phyloP scores from a whole-genome alignment of 192 early-diverging fungal genomes.

The Diversispora epigaea region DNA sequence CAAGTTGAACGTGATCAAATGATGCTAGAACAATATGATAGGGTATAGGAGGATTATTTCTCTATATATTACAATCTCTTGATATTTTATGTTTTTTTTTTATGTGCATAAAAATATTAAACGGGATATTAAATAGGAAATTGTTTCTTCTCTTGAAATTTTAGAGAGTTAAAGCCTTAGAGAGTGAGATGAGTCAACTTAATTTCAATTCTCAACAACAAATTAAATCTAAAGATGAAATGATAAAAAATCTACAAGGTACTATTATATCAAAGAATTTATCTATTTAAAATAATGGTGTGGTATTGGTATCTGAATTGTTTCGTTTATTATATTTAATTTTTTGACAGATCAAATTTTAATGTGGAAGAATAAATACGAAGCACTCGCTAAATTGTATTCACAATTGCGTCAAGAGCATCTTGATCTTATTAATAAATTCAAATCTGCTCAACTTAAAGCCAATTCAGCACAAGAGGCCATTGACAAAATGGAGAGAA shows the following conservation, averaged over 20 bases:
- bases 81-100: not conserved
- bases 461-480: conserved; percentile 84
- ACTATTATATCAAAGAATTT: too few relatives aligned
- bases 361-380: conserved; percentile 97
- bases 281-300: too few relatives aligned
- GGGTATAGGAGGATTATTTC: conserved; percentile 42
- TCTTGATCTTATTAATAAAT: conserved; percentile 87
- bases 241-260: conserved; percentile 81
- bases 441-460: conserved; percentile 80
- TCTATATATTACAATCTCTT: conserved; percentile 15
- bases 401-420: conserved; percentile 95
- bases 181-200: conserved; percentile 78
- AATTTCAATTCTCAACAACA: conserved; percentile 69
- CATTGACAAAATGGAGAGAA: conserved; percentile 76
- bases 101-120: not conserved
- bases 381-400: conserved; percentile 97
- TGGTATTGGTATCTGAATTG: too few relatives aligned
- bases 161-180: conserved; percentile 77
- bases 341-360: conserved; percentile 74
- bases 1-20: conserved; percentile 83
- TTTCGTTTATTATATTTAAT: not conserved
- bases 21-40: conserved; percentile 83
- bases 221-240: conserved; percentile 80
- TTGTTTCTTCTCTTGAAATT: not conserved
- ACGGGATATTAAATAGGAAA: too few relatives aligned